Evolutionary conservation across 2,329 filamentous ascomycete species (phyloP).

Genomic region (Knufia petricola): DNA sequence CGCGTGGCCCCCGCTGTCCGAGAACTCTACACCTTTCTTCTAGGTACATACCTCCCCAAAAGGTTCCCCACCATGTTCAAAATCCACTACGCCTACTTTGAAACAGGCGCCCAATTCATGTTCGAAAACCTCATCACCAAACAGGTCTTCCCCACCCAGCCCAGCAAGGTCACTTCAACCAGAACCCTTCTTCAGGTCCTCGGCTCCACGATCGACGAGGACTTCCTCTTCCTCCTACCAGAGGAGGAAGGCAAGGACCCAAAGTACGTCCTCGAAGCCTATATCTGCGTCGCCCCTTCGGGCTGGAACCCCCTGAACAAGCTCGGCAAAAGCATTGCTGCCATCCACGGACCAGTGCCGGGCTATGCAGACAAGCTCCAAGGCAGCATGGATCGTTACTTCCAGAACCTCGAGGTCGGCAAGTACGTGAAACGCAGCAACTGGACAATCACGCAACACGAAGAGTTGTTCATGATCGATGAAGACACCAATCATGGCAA

Average conservation of each 20-base stretch:
- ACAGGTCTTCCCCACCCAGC: constrained; percentile 31
- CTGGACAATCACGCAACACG: constrained; percentile 34
- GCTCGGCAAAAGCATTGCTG: constrained; percentile 41
- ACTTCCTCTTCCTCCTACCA: constrained; percentile 51
- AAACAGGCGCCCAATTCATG: constrained; percentile 23
- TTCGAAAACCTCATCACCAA: constrained; percentile 40
- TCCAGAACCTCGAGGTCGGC: constrained; percentile 44
- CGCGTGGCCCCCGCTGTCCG: constrained; percentile 39
- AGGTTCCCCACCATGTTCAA: constrained; percentile 48
- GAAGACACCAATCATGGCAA: constrained; percentile 29
- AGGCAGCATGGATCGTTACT: constrained; percentile 53
- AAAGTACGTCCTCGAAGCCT: constrained; percentile 48
- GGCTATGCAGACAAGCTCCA: constrained; percentile 48
- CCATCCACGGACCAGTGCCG: constrained; percentile 52
- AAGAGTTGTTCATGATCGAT: constrained; percentile 31
- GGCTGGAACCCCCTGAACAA: constrained; percentile 51
- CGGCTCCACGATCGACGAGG: constrained; percentile 47
- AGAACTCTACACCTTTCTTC: constrained; percentile 50
- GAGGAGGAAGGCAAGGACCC: constrained; percentile 23
- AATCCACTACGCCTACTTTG: constrained; percentile 25
- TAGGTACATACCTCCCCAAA: constrained; percentile 45
- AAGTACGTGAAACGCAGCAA: constrained; percentile 48
- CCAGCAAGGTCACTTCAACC: constrained; percentile 27
- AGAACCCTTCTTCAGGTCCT: constrained; percentile 39
- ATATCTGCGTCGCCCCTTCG: constrained; percentile 46